Evolutionary conservation across 345 rosid genomes (phyloP), one percentile per base, ranked within the genome.

Genomic region (Eucalyptus fibrosa): DNA sequence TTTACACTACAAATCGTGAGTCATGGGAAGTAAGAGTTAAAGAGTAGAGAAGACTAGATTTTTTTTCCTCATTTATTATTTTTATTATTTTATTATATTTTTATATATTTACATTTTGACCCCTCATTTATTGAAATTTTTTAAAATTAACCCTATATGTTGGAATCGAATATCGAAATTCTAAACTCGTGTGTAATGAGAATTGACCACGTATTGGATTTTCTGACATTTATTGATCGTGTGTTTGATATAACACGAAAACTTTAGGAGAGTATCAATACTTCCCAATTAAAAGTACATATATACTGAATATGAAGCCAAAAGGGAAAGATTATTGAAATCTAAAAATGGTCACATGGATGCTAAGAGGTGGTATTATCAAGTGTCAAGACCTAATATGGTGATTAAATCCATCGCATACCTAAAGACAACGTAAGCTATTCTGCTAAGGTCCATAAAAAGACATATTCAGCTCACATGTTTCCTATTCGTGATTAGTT

Each of bases 121-220:
- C 2, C 1, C 1, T 53, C 5, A 19, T 8, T 53, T 53, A 53
- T 8, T 53, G 5, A 53, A 19, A 19, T 0, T 19, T 53, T 53
- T 53, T 3, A 2, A 53, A 53, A 53, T 8, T 53, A 1, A 53
- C 5, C 26, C 0, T 0, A 0, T 53, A 53, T 53, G 0, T 53
- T 21, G 0, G 26, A 53, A 53, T 53, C 0, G 11, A 53, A 53
- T 53, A 53, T 8, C 10, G 0, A 53, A 53, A 53, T 53, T 8
- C 0, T 21, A 0, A 1, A 53, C 59, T 8, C 0, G 1, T 21
- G 11, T 53, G 2, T 53, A 2, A 0, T 53, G 59, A 53, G 59
- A 53, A 0, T 53, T 53, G 26, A 53, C 0, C 1, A 53, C 0
- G 2, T 2, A 0, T 53, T 53, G 24, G 5, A 53, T 53, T 53